Percentiles rank a stretch among this genome's conserved stretches.
Evolutionary conservation across 768 basidiomycete genomes (phyloP).

Genomic region (Suillus brevipes): DNA sequence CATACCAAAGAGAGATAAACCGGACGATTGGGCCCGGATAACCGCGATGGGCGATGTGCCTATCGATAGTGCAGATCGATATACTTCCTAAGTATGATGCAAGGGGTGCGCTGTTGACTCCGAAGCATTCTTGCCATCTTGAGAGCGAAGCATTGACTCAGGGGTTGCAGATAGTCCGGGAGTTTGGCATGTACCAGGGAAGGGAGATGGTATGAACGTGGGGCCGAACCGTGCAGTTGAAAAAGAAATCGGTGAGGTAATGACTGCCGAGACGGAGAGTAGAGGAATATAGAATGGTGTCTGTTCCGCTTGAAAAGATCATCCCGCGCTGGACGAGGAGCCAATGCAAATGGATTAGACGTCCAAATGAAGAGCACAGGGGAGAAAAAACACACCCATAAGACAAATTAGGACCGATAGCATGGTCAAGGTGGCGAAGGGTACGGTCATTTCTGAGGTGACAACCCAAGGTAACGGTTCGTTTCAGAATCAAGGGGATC

Average conservation of each 20-base stretch:
- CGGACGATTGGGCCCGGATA: neutral
- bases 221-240: neutral
- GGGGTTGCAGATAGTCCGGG: neutral
- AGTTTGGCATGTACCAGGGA: neutral
- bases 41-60: conserved; percentile 8
- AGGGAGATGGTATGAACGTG: neutral
- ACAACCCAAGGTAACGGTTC: neutral
- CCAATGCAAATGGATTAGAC: neutral
- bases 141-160: neutral
- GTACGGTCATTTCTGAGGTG: neutral
- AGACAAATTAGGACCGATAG: neutral
- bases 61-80: conserved; percentile 12
- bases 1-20: neutral
- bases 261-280: neutral
- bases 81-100: conserved; percentile 6
- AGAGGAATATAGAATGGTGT: neutral
- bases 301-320: neutral
- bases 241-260: neutral
- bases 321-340: neutral
- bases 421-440: neutral
- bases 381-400: neutral
- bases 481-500: conserved; percentile 1
- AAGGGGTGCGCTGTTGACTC: neutral
- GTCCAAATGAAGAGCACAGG: neutral
- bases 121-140: neutral